Conservation (phyloP, 306 rosid species). For the Cucurbita pepo region DNA sequence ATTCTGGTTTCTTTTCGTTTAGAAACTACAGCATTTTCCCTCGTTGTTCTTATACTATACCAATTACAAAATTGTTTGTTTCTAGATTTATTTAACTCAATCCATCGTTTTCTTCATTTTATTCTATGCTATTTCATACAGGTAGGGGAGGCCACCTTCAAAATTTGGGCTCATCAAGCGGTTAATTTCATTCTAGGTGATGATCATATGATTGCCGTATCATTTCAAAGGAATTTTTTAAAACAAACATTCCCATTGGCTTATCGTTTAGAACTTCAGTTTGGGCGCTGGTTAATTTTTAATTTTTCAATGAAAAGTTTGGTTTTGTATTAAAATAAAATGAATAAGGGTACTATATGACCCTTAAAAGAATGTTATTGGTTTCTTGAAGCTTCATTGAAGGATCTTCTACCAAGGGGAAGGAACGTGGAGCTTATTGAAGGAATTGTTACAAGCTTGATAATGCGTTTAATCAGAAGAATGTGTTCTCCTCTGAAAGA, state of each 20-base stretch:
- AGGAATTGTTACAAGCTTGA: constrained; percentile 50
- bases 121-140: constrained; percentile 12
- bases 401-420: constrained; percentile 31
- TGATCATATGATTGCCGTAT: not conserved
- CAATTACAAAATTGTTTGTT: not conserved
- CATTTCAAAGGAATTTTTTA: not conserved
- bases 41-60: not conserved
- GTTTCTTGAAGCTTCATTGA: constrained; percentile 50
- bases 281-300: too few relatives aligned
- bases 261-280: too few relatives aligned
- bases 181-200: constrained; percentile 77
- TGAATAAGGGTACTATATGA: not conserved
- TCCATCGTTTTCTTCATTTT: not conserved
- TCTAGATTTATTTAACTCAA: not conserved
- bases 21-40: not conserved
- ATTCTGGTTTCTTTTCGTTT: not conserved
- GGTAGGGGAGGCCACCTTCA: constrained; percentile 45
- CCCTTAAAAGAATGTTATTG: not conserved
- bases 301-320: too few relatives aligned
- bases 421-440: constrained; percentile 47
- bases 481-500: constrained; percentile 40
- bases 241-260: not conserved
- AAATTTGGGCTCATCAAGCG: constrained; percentile 74
- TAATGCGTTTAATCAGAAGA: constrained; percentile 45
- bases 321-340: too few relatives aligned